Percentiles rank a stretch among this genome's conserved stretches.
Evolutionary conservation across 2,329 filamentous ascomycete genomes (phyloP).

Genomic region (Alternaria sp.): DNA sequence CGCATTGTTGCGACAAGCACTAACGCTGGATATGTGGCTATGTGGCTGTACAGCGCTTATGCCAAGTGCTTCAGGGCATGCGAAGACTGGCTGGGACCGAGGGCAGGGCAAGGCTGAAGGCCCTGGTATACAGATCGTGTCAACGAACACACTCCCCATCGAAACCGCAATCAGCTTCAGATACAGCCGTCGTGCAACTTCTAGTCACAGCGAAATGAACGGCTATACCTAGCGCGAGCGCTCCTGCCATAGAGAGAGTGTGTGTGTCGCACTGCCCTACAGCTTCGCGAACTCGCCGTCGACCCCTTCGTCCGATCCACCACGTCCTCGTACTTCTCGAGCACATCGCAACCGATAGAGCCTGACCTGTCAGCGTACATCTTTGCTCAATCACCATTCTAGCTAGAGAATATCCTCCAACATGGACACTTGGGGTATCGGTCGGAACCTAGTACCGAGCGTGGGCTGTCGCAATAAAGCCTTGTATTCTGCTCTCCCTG

Average conservation of each 20-base stretch:
- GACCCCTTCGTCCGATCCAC: slow-evolving; percentile 9
- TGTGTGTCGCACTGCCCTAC: slow-evolving; percentile 13
- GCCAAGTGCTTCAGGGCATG: too few species aligned
- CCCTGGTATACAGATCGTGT: background rate
- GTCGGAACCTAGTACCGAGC: too few species aligned
- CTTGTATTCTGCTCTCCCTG: too few species aligned
- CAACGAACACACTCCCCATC: slow-evolving; percentile 9
- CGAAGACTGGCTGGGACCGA: too few species aligned
- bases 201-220: background rate
- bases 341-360: slow-evolving; percentile 15
- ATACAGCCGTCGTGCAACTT: slow-evolving; percentile 13
- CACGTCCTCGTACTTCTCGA: slow-evolving; percentile 14
- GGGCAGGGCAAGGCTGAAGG: too few species aligned
- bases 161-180: slow-evolving; percentile 5
- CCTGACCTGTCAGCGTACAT: too few species aligned
- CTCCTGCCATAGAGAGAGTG: slow-evolving; percentile 12
- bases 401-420: too few species aligned
- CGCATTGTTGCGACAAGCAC: too few species aligned
- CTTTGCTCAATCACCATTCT: rapidly evolving
- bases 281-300: slow-evolving; percentile 16
- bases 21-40: background rate
- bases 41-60: background rate
- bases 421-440: too few species aligned
- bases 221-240: slow-evolving; percentile 14
- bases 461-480: too few species aligned